Conservation (phyloP, 2,329 filamentous ascomycete species). For the Eutypa lata region DNA sequence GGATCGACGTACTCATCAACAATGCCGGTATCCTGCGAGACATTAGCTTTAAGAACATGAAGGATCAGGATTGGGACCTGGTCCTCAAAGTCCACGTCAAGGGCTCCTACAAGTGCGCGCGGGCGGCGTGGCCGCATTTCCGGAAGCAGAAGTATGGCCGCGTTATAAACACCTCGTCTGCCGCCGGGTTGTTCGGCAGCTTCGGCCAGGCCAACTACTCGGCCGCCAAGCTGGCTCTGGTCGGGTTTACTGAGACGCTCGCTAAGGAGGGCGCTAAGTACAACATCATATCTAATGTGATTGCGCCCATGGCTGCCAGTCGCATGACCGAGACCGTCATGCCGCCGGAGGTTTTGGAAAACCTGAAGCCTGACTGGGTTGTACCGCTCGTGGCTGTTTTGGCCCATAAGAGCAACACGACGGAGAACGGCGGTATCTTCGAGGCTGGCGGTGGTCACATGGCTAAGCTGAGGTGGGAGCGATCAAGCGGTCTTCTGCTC, state of each 20-base stretch:
- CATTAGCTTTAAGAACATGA: slow-evolving; percentile 98
- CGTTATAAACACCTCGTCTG: slow-evolving; percentile 95
- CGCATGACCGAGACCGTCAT: slow-evolving; percentile 95
- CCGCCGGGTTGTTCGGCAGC: slow-evolving; percentile 89
- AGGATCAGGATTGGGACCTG: slow-evolving; percentile 93
- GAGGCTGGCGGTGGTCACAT: slow-evolving; percentile 91
- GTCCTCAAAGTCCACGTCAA: slow-evolving; percentile 90
- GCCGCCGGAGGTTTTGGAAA: slow-evolving; percentile 86
- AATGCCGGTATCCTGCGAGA: slow-evolving; percentile 95
- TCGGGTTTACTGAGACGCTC: slow-evolving; percentile 96
- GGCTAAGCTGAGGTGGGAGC: slow-evolving; percentile 94
- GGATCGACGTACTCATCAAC: slow-evolving; percentile 94
- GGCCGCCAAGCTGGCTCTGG: slow-evolving; percentile 91
- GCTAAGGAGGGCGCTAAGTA: slow-evolving; percentile 98
- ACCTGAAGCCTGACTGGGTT: slow-evolving; percentile 89
- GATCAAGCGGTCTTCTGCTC: slow-evolving; percentile 81
- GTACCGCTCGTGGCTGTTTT: slow-evolving; percentile 88
- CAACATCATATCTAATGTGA: slow-evolving; percentile 93
- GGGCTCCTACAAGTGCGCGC: slow-evolving; percentile 92
- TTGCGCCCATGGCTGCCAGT: slow-evolving; percentile 91
- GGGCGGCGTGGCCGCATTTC: slow-evolving; percentile 95
- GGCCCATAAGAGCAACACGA: slow-evolving; percentile 78
- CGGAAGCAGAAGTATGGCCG: slow-evolving; percentile 98
- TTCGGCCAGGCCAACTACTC: slow-evolving; percentile 98
- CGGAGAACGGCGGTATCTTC: slow-evolving; percentile 85